These are phyloP conservation scores for Gastrolobium bilobum DNA, from an alignment of 306 rosid species.

Conservation along the genomic window DNA sequence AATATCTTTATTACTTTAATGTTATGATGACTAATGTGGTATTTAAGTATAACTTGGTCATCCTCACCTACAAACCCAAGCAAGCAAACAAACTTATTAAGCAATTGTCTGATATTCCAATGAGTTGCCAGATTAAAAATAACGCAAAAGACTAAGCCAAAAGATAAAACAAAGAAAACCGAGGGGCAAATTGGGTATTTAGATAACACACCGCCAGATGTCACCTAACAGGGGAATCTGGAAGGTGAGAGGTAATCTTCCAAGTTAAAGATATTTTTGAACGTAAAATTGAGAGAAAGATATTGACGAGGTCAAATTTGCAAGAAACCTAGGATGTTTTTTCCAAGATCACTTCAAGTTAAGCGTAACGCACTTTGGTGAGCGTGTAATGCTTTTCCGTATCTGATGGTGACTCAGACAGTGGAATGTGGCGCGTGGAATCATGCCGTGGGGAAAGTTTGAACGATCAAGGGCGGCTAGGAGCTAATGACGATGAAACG, in stretches of 20 bases:
- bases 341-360: neutral
- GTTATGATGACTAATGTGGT: too few relatives aligned
- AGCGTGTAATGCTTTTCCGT: neutral
- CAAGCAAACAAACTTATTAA: neutral
- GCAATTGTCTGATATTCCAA: slow-evolving; percentile 15
- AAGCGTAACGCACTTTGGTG: neutral
- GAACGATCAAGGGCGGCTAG: slow-evolving; percentile 74
- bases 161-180: neutral
- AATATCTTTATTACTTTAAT: too few relatives aligned
- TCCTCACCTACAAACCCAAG: neutral
- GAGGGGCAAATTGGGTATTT: neutral
- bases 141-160: neutral
- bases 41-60: neutral
- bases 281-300: too few relatives aligned
- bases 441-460: slow-evolving; percentile 38
- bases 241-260: slow-evolving; percentile 43
- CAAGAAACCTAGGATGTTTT: slow-evolving; percentile 10
- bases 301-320: neutral
- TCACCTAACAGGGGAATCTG: neutral
- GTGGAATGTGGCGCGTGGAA: neutral
- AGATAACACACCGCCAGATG: neutral
- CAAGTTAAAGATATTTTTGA: slow-evolving; percentile 46
- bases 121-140: neutral
- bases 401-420: neutral
- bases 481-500: slow-evolving; percentile 45